Evolutionary conservation across 768 basidiomycete genomes (phyloP).

Genomic region (Mycena maculata): DNA sequence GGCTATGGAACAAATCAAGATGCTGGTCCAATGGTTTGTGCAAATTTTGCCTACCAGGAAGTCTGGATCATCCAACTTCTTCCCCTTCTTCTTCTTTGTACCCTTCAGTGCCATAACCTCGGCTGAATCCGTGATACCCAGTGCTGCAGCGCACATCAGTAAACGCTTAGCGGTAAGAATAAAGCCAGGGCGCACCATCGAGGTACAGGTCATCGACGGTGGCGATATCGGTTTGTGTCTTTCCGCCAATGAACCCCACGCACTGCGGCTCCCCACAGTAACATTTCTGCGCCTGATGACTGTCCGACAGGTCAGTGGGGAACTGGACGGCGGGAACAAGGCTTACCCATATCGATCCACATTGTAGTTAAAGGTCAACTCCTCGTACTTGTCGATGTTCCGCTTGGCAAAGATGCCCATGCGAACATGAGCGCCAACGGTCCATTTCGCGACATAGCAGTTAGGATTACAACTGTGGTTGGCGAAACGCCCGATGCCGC

Average conservation of each 20-base stretch:
- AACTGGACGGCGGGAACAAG: constrained; percentile 21
- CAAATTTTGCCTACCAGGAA: constrained; percentile 70
- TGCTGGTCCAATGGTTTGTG: not conserved
- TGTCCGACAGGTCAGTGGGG: constrained; percentile 42
- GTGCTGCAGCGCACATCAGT: constrained; percentile 60
- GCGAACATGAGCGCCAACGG: constrained; percentile 86
- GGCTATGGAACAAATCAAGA: constrained; percentile 61
- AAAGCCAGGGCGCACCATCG: constrained; percentile 68
- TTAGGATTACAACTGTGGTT: constrained; percentile 99
- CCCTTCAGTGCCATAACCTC: constrained; percentile 88
- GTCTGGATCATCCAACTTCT: constrained; percentile 92
- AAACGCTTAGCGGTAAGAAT: not conserved
- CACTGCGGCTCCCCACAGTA: constrained; percentile 97
- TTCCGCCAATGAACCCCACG: constrained; percentile 96
- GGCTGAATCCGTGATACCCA: constrained; percentile 94
- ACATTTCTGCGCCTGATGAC: constrained; percentile 94
- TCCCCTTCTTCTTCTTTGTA: constrained; percentile 91
- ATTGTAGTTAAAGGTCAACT: constrained; percentile 99
- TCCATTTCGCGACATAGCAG: constrained; percentile 99
- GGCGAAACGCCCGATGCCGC: constrained; percentile 96
- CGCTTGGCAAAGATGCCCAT: constrained; percentile 99
- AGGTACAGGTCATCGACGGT: constrained; percentile 96
- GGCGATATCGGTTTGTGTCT: constrained; percentile 96
- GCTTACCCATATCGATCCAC: constrained; percentile 97
- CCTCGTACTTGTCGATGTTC: constrained; percentile 79